These are phyloP conservation scores for Boletus edulis DNA, from an alignment of 768 basidiomycete genomes.

Conservation along the genomic window DNA sequence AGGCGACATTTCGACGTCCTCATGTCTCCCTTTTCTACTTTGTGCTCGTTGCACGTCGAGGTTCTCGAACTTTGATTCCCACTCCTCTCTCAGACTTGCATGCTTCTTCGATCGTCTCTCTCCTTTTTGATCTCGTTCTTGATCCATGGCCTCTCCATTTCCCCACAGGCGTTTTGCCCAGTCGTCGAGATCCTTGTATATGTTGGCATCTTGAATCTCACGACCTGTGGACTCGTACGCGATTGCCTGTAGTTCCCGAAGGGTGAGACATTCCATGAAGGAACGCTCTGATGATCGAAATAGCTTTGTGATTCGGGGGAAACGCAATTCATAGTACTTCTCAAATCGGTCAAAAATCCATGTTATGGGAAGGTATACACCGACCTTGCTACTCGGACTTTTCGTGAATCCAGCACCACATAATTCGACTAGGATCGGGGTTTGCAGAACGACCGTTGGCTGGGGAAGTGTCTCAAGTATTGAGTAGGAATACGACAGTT, in stretches of 20 bases:
- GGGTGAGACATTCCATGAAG: slow-evolving; percentile 56
- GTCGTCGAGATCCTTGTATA: slow-evolving; percentile 51
- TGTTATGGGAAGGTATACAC: slow-evolving; percentile 9
- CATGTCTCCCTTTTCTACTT: slow-evolving; percentile 21
- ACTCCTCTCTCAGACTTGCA: slow-evolving; percentile 34
- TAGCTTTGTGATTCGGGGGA: slow-evolving; percentile 74
- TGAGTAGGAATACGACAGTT: slow-evolving; percentile 55
- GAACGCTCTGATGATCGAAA: slow-evolving; percentile 58
- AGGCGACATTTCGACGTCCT: slow-evolving; percentile 26
- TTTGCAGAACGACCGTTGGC: slow-evolving; percentile 56
- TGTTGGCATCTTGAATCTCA: slow-evolving; percentile 35
- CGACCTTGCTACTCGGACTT: slow-evolving; percentile 52
- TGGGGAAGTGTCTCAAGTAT: slow-evolving; percentile 45
- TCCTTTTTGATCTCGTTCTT: slow-evolving; percentile 13
- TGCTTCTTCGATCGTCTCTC: slow-evolving; percentile 39
- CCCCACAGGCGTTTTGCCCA: slow-evolving; percentile 40
- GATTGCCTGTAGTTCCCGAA: slow-evolving; percentile 50
- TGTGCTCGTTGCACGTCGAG: slow-evolving; percentile 20
- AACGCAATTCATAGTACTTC: slow-evolving; percentile 82
- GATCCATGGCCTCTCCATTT: slow-evolving; percentile 38
- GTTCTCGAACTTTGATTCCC: slow-evolving; percentile 41
- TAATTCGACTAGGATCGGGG: slow-evolving; percentile 69
- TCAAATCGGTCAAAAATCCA: background rate
- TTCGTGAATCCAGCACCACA: slow-evolving; percentile 85
- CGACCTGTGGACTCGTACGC: slow-evolving; percentile 55